Base-by-base conservation (phyloP, 1,284 basidiomycete species). In the Heterobasidion parviporum region DNA sequence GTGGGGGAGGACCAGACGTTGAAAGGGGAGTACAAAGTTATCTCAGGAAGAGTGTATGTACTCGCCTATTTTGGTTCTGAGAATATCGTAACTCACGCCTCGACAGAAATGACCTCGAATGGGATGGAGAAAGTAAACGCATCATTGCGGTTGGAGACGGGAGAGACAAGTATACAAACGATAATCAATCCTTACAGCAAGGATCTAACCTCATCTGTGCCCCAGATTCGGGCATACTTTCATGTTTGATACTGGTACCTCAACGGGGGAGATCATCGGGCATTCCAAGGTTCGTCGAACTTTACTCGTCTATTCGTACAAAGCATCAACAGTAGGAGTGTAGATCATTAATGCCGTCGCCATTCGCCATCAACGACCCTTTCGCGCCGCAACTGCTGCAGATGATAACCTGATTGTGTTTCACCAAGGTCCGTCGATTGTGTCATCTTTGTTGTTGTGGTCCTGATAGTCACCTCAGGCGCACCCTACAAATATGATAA, bases 101-200 rank as follows among this genome's bases (percentile, higher is more conserved):
- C 52, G 15, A 38, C 41, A 91, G 89, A 64, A 95, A 94, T 64
- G 97, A 99, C 71, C 80, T 99, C 6, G 87, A 88, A 18, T 98
- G 95, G 94, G 97, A 99, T 66, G 90, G 89, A 3, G 97, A 99
- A 70, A 92, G 90, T 66, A 97, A 98, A 71, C 83, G 97, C 14
- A 89, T 99, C 62, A 89, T 98, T 52, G 94, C 89, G 15, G 96
- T 94, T n/a, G 97, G 97, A 51, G 93, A 98, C 60, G 96, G 96
- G 45, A 81, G 86, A 60, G 95, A 95, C 66, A 90, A 87, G 87
- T 93, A 58, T 60, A 82, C 46, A 12, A 9, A 47, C n/a, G 32
- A 20, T 35, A 7, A 47, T 18, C 58, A n/a, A 33, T 47, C 44
- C 26, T 4, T 3, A 10, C 41, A 36, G 16, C 41, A 14, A 14